These are phyloP conservation scores for Antrodiella citrinella DNA, from an alignment of 768 basidiomycete species.

Conservation along the genomic window DNA sequence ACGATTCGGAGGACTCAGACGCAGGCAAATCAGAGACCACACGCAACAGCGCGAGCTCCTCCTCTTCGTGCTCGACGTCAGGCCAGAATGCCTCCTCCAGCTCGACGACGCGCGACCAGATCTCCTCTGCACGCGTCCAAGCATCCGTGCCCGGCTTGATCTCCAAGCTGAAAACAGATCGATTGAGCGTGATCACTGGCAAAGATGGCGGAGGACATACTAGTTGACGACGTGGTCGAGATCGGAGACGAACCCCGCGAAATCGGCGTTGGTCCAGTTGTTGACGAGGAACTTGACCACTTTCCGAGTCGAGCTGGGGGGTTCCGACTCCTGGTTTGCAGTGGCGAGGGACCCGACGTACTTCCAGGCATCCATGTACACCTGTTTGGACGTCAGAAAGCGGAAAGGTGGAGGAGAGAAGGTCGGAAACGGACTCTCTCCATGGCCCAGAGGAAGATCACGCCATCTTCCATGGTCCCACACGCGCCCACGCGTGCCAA, in stretches of 20 bases:
- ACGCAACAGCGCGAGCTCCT: constrained; percentile 1
- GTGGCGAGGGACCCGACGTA: constrained; percentile 26
- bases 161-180: constrained; percentile 20
- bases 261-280: constrained; percentile 56
- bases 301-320: not conserved
- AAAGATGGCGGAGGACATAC: constrained; percentile 10
- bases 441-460: constrained; percentile 76
- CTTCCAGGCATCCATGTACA: constrained; percentile 66
- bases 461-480: constrained; percentile 48
- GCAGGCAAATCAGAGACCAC: too few species aligned
- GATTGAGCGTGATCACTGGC: not conserved
- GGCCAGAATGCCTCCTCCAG: constrained; percentile 61
- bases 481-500: constrained; percentile 45
- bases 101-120: constrained; percentile 53
- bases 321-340: not conserved
- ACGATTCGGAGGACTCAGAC: too few species aligned
- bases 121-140: constrained; percentile 35
- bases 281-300: constrained; percentile 43
- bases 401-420: not conserved
- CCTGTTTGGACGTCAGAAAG: constrained; percentile 28
- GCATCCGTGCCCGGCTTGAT: constrained; percentile 28
- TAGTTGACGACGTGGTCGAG: constrained; percentile 40
- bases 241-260: constrained; percentile 42
- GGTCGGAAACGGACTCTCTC: constrained; percentile 42
- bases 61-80: constrained; percentile 26